phyloP scores from a whole-genome alignment of 2,329 filamentous ascomycete species.

The Alternaria gaisen region DNA sequence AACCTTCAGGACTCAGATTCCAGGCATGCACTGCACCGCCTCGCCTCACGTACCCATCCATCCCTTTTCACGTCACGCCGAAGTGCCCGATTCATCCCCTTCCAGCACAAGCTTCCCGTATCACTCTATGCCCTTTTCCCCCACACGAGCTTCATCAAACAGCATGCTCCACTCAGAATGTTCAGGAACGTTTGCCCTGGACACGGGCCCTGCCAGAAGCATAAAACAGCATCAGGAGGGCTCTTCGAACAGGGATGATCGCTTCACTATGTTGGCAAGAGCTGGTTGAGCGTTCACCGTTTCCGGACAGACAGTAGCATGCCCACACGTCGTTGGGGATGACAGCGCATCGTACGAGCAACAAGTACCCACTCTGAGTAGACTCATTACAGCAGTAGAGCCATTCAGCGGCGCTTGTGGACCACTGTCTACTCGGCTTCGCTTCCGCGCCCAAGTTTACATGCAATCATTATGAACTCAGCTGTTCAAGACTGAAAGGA shows the following conservation, averaged over 20 bases:
- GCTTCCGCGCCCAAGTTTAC: conserved; percentile 5
- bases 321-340: conserved; percentile 8
- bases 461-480: background rate
- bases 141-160: conserved; percentile 6
- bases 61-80: conserved; percentile 4
- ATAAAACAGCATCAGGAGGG: background rate
- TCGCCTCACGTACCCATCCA: background rate
- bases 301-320: conserved; percentile 14
- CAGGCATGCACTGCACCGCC: conserved; percentile 6
- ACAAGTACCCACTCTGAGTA: conserved; percentile 5
- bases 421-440: conserved; percentile 2
- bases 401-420: background rate
- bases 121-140: background rate
- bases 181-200: conserved; percentile 1
- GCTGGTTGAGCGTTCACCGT: conserved; percentile 9
- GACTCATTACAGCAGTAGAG: background rate
- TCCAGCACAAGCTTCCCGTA: background rate
- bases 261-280: conserved; percentile 10
- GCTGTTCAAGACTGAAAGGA: conserved; percentile 8
- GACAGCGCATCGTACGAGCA: conserved; percentile 14
- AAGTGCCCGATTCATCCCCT: background rate
- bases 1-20: background rate
- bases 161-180: background rate
- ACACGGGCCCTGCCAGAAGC: conserved; percentile 8
- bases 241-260: conserved; percentile 2